A percentile compares a stretch with the other conserved stretches of the same genome.
These are phyloP conservation scores for Chenopodium berlandieri DNA, from an alignment of 148 eudicot genomes.

Conservation along the genomic window DNA sequence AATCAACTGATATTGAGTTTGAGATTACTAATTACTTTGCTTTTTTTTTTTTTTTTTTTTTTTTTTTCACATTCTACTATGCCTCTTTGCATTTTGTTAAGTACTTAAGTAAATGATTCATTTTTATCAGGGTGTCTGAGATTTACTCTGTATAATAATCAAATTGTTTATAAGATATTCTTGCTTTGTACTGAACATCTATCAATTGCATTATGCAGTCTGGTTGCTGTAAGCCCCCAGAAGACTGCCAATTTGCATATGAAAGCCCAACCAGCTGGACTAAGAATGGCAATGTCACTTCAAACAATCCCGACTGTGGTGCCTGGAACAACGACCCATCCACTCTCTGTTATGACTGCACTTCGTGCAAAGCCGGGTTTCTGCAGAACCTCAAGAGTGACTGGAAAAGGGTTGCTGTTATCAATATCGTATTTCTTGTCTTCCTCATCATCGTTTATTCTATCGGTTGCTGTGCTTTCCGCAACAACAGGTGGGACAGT, in stretches of 20 bases:
- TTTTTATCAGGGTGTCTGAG: no score
- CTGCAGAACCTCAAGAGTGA: conserved; percentile 77
- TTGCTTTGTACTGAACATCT: not conserved
- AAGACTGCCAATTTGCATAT: conserved; percentile 51
- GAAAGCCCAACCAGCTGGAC: conserved; percentile 70
- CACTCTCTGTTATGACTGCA: conserved; percentile 67
- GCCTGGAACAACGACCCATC: conserved; percentile 54
- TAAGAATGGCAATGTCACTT: conserved; percentile 5
- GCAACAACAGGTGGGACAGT: conserved; percentile 81
- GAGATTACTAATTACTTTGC: not conserved
- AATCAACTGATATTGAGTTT: not conserved
- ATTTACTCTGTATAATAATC: not conserved
- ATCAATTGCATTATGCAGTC: conserved; percentile 40
- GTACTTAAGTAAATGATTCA: no score
- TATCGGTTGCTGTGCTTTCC: conserved; percentile 86
- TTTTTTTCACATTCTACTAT: no score
- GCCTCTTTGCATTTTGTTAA: not conserved
- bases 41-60: not conserved
- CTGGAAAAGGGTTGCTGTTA: conserved; percentile 81
- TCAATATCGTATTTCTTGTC: conserved; percentile 68
- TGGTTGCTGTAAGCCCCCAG: conserved; percentile 93
- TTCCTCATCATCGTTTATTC: conserved; percentile 83
- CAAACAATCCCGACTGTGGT: conserved; percentile 50
- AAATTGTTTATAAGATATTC: not conserved
- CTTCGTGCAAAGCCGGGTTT: conserved; percentile 86